Evolutionary conservation across 2,329 filamentous ascomycete species (phyloP).

Genomic region (Corinectria fuckeliana): DNA sequence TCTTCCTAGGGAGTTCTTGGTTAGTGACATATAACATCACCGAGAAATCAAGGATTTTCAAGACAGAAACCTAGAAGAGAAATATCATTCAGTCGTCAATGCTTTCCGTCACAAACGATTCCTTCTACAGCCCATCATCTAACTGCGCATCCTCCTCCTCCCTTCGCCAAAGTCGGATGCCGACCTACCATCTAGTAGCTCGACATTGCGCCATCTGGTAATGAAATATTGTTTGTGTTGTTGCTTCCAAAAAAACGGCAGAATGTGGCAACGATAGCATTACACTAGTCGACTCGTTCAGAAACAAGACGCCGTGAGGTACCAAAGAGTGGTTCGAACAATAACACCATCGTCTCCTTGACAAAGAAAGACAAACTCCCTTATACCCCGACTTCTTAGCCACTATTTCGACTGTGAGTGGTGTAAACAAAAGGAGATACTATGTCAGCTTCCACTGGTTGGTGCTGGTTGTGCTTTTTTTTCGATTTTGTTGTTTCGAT

Average conservation of each 20-base stretch:
- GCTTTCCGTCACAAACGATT: constrained; percentile 21
- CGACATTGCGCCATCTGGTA: constrained; percentile 25
- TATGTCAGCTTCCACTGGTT: constrained; percentile 18
- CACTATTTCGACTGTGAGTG: constrained; percentile 27
- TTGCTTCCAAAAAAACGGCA: constrained; percentile 11
- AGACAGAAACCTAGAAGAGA: constrained; percentile 23
- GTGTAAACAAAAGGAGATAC: constrained; percentile 21
- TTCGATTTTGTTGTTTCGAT: constrained; percentile 25
- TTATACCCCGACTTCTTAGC: constrained; percentile 24
- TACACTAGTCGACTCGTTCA: constrained; percentile 26
- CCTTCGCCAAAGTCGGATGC: not conserved
- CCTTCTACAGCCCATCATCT: constrained; percentile 29
- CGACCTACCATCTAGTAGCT: constrained; percentile 16
- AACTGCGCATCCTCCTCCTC: constrained; percentile 25
- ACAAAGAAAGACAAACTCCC: constrained; percentile 32
- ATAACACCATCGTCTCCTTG: constrained; percentile 16
- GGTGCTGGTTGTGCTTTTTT: constrained; percentile 25
- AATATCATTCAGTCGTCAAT: constrained; percentile 41
- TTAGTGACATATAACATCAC: not conserved
- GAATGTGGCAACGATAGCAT: constrained; percentile 30
- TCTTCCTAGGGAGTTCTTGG: not conserved
- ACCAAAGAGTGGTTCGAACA: constrained; percentile 11
- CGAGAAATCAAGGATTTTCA: not conserved
- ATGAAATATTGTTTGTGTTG: constrained; percentile 4
- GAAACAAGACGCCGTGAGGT: constrained; percentile 16